Base-by-base conservation (phyloP, 305 asterid genomes). In the Galium porrigens region DNA sequence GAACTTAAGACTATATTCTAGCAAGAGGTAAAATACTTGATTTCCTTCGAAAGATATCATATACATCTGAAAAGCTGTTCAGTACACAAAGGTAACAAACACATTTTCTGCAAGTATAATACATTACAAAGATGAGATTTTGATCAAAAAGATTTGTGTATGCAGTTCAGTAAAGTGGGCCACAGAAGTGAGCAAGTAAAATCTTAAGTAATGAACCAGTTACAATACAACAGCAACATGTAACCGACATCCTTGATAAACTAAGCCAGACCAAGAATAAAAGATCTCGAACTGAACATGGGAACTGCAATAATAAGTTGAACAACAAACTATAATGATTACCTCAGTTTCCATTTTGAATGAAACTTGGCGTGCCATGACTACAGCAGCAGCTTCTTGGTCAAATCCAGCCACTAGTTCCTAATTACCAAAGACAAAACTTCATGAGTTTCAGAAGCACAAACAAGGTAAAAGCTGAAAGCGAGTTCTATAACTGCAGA, bases 311-410 rank as follows among this genome's bases (percentile, higher is more conserved):
- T 44, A 29, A 46, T 34, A 39, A 39, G 17, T 33, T 34, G 15
- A 61, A 33, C 42, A 15, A 8, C 68, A 41, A 61, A 8, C 36
- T 41, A 63, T 65, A 61, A 7, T 36, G 32, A 63, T 65, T 73
- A 92, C 99, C 99, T 92, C 97, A 12, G 95, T 85, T 78, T 92
- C 99, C 99, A 92, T 92, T 81, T 84, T 92, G 78, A 87, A 83
- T 61, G 99, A 85, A 82, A 89, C 97, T 68, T 84, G 95, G 55
- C 95, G 97, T 70, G 97, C 89, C 94, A 92, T 79, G 68, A 92
- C 96, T 65, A 84, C 97, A 61, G 91, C 96, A 56, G 97, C 99
- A 70, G 99, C 95, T 82, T 92, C 99, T 85, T 92, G 99, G 79
- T 92, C 99, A 86, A 92, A 92, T 77, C 99, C 99, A 70, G 97